Evolutionary conservation across 108 stramenopile species (phyloP), one percentile per base, ranked within the genome.

Genomic region (Chaetoceros tenuissimus): DNA sequence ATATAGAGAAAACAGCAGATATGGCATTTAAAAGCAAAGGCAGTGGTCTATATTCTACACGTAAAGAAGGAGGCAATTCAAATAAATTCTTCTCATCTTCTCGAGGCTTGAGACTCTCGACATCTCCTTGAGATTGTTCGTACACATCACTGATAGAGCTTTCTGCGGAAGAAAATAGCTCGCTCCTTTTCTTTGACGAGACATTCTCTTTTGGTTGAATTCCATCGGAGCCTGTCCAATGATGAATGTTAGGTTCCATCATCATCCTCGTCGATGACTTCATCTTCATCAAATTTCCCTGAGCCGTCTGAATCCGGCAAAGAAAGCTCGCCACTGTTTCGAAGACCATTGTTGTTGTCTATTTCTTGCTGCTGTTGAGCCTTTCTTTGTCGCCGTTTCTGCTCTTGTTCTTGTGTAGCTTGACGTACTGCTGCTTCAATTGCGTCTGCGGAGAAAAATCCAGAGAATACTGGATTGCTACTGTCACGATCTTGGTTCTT

Each of bases 211-310:
- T 57, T 64, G 20, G 59, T 31, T 59, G 1, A 5, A 2, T 5
- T 10, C 18, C 24, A 20, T 53, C n/a, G n/a, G n/a, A n/a, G n/a
- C n/a, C n/a, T n/a, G n/a, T n/a, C n/a, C n/a, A n/a, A n/a, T n/a
- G n/a, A n/a, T n/a, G n/a, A 48, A 2, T 67, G 84, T 71, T 83
- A 87, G 72, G 85, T 87, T 53, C 85, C 85, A 61, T 81, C 80
- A 46, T 61, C 61, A 30, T 72, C 71, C n/a, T 74, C 74, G 19
- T 73, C 85, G 44, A 52, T 67, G 21, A 30, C 69, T 40, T 61
- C 57, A 28, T 34, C 63, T 3, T 17, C 55, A 5, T 49, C 56
- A 20, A 27, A 46, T 44, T 19, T 10, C 10, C 29, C 48, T 8
- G 46, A 55, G 10, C 24, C 66, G 28, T 68, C 53, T 29, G 60